phyloP scores from a whole-genome alignment of 2,329 filamentous ascomycete genomes.

The Scedosporium apiospermum region DNA sequence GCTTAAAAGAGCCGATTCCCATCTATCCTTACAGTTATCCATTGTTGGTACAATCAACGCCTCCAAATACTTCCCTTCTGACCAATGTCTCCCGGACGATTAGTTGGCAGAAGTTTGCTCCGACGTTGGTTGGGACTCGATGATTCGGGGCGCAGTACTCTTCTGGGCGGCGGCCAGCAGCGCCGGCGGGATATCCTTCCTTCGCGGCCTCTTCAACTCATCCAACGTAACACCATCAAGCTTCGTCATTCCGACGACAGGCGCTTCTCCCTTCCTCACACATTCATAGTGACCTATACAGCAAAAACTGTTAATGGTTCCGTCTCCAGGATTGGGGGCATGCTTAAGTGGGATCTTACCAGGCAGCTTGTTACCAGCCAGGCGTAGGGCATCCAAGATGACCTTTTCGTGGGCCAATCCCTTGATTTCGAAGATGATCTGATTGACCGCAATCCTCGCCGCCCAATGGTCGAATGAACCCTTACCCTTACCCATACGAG shows the following conservation, averaged over 20 bases:
- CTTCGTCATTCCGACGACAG: conserved; percentile 89
- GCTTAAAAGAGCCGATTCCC: neutral
- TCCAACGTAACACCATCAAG: conserved; percentile 76
- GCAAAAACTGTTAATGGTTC: conserved; percentile 12
- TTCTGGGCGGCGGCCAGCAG: conserved; percentile 21
- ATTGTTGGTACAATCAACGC: neutral
- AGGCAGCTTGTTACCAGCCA: conserved; percentile 91
- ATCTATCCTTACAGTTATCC: neutral
- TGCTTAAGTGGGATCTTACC: conserved; percentile 42
- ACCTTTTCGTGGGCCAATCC: conserved; percentile 92
- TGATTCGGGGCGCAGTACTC: conserved; percentile 15
- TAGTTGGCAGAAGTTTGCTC: conserved; percentile 19
- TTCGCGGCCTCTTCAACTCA: conserved; percentile 64
- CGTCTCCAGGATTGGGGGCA: neutral
- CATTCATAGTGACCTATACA: conserved; percentile 73
- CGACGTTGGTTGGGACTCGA: conserved; percentile 22
- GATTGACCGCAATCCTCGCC: conserved; percentile 77
- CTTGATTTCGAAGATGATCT: conserved; percentile 86
- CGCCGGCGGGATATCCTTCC: conserved; percentile 51
- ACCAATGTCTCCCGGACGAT: neutral
- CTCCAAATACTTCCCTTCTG: neutral
- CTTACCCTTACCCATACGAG: conserved; percentile 99
- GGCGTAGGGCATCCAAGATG: conserved; percentile 81
- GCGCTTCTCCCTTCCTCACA: conserved; percentile 81
- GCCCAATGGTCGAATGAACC: conserved; percentile 97